Conservation (phyloP, 2,329 filamentous ascomycete species). For the Ophiocordyceps camponoti-leonardi region DNA sequence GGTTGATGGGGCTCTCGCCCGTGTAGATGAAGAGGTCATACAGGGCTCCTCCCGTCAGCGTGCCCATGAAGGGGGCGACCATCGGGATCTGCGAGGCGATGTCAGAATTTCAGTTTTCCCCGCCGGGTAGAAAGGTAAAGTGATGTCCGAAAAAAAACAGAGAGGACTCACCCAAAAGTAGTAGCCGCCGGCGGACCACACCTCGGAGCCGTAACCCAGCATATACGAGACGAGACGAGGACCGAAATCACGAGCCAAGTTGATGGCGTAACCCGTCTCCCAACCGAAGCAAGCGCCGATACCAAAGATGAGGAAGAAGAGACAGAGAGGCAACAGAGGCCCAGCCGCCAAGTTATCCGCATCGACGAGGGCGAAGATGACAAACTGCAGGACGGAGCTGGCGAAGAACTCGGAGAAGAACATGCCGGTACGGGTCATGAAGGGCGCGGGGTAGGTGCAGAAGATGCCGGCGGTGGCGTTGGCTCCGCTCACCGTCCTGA, state of each 20-base stretch:
- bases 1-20: conserved; percentile 54
- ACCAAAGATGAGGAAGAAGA: conserved; percentile 60
- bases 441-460: conserved; percentile 51
- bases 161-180: conserved; percentile 48
- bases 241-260: conserved; percentile 55
- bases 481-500: conserved; percentile 41
- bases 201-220: conserved; percentile 48
- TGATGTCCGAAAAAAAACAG: too few species aligned
- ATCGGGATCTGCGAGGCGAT: conserved; percentile 42
- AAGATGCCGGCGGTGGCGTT: conserved; percentile 55
- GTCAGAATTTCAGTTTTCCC: too few species aligned
- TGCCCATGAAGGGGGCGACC: conserved; percentile 51
- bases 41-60: conserved; percentile 43
- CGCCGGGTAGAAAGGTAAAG: too few species aligned
- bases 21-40: conserved; percentile 55
- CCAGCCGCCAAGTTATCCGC: conserved; percentile 38
- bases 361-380: conserved; percentile 53
- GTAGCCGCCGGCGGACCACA: conserved; percentile 50
- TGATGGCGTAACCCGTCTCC: conserved; percentile 64
- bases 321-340: conserved; percentile 34
- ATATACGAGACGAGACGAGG: conserved; percentile 49
- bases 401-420: conserved; percentile 60
- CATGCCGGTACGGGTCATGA: conserved; percentile 48
- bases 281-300: conserved; percentile 58
- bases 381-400: conserved; percentile 50